Conservation (phyloP, 306 rosid genomes). For the Cajanus cajan region DNA sequence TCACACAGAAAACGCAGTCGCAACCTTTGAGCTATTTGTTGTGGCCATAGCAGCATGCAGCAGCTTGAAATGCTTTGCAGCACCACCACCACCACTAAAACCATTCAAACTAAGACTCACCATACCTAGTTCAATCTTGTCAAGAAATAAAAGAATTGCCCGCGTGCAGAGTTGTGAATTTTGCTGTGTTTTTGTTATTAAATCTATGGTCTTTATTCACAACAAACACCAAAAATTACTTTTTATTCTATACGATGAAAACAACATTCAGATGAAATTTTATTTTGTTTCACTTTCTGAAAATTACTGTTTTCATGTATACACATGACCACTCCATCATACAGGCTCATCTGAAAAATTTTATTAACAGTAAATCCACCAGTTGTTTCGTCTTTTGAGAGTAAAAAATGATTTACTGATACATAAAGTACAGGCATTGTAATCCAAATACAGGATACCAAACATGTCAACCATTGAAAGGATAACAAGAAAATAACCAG, state of each 20-base stretch:
- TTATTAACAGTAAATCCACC: neutral
- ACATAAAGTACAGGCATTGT: neutral
- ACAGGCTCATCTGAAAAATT: neutral
- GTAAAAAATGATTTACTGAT: neutral
- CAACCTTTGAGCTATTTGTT: conserved; percentile 64
- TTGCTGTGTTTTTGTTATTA: neutral
- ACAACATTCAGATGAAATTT: neutral
- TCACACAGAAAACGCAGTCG: conserved; percentile 69
- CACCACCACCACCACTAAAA: neutral
- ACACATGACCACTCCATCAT: neutral
- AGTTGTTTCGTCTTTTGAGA: neutral
- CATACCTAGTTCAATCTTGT: neutral
- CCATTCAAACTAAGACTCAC: neutral
- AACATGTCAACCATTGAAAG: neutral
- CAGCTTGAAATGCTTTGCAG: conserved; percentile 81
- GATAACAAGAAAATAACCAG: neutral
- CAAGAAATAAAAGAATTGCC: neutral
- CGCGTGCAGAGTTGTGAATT: neutral
- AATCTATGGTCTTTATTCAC: neutral
- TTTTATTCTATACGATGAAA: neutral
- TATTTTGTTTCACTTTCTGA: neutral
- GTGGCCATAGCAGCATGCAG: conserved; percentile 57
- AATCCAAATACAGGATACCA: neutral
- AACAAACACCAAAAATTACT: neutral
- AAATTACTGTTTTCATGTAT: neutral